Evolutionary conservation across 495 filamentous ascomycete species (phyloP), one percentile per base, ranked within the genome.

Genomic region (Baudoinia panamericana): DNA sequence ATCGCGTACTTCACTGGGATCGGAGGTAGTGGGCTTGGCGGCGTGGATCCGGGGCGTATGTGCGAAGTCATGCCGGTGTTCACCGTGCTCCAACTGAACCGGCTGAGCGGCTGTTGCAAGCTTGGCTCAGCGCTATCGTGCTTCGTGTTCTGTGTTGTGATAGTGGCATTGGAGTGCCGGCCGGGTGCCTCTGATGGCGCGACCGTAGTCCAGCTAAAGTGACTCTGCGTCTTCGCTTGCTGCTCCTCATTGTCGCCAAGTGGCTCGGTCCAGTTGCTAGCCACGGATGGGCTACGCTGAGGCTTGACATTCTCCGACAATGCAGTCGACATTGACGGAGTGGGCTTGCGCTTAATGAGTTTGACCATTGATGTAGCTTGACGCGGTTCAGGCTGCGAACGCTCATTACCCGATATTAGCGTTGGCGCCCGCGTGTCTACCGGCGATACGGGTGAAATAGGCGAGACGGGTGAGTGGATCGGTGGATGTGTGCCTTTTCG

Each of bases 41-140:
- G 34, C 17, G 28, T 28, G 1, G 46, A 45, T 15, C 41, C 33
- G 15, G 40, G 21, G 3, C 47, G 47, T 22, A 22, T 7, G 11
- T 25, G 24, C 28, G 43, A 11, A 10, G 29, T 41, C 11, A 23
- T 24, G 30, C 13, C 41, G 2, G 48, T 47, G 13, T 38, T 39
- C 5, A 50, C 26, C 15, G 48, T 52, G 39, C 48, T 52, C 48
- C 48, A 52, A 34, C 48, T 52, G 33, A 52, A 52, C 37, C 37
- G 48, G 30, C 43, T 47, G 13, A n/a, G n/a, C n/a, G n/a, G n/a
- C n/a, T n/a, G n/a, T n/a, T n/a, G n/a, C n/a, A n/a, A n/a, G n/a
- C n/a, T 42, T 30, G 18, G 39, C 5, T 27, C 36, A 25, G 27
- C n/a, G 8, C 30, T 21, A 1, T 9, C 8, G 6, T 26, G 43